phyloP scores from a whole-genome alignment of 768 basidiomycete genomes.

The Rhodotorula paludigena region DNA sequence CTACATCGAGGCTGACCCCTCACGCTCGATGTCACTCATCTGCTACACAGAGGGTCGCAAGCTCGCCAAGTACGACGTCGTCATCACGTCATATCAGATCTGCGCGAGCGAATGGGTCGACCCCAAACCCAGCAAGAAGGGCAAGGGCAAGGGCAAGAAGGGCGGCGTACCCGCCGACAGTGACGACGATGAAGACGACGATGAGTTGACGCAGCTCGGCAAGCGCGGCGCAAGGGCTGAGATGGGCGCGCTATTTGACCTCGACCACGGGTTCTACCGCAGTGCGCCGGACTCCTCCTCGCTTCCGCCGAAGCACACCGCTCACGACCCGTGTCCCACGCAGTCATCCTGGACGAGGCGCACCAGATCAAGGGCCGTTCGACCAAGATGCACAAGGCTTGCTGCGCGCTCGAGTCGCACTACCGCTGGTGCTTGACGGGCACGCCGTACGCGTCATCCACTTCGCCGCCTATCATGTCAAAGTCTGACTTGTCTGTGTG shows the following conservation, averaged over 20 bases:
- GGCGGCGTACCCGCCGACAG: background rate
- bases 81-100: constrained; percentile 81
- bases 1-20: too few species aligned
- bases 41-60: constrained; percentile 45
- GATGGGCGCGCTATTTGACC: constrained; percentile 57
- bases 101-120: constrained; percentile 71
- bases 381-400: constrained; percentile 61
- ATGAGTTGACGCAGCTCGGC: too few species aligned
- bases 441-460: constrained; percentile 48
- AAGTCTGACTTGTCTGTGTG: too few species aligned
- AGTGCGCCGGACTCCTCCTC: constrained; percentile 52
- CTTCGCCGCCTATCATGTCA: background rate
- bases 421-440: constrained; percentile 86
- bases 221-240: constrained; percentile 45
- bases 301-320: background rate
- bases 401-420: constrained; percentile 68
- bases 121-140: constrained; percentile 47
- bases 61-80: constrained; percentile 53
- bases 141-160: background rate
- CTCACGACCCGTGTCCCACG: background rate
- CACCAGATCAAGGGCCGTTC: constrained; percentile 87
- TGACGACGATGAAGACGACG: constrained; percentile 38
- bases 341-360: constrained; percentile 65
- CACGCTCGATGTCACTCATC: too few species aligned
- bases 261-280: constrained; percentile 76